These are phyloP conservation scores for Trypanosoma cruzi DNA, from an alignment of 208 protist genomes.

Conservation along the genomic window DNA sequence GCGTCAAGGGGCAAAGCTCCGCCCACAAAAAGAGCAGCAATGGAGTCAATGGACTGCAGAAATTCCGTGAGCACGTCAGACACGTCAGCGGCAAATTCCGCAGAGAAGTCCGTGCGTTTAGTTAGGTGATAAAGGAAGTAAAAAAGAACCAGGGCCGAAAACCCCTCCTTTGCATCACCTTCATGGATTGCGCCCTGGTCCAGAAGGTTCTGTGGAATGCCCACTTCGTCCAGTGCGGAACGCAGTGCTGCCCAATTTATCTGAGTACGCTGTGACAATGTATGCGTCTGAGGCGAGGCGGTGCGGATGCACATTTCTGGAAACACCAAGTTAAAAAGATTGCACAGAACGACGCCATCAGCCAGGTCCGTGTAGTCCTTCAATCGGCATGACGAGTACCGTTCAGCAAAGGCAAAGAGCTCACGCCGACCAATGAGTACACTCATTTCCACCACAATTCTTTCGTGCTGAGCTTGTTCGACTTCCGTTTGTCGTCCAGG, in stretches of 20 bases:
- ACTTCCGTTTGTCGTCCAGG: not conserved
- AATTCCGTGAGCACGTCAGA: slow-evolving; percentile 50
- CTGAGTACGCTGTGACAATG: slow-evolving; percentile 47
- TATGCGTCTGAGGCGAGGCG: slow-evolving; percentile 60
- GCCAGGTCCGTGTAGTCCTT: slow-evolving; percentile 59
- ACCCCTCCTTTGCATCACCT: slow-evolving; percentile 51
- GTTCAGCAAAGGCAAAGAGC: slow-evolving; percentile 84
- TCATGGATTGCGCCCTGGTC: slow-evolving; percentile 36
- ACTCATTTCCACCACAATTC: slow-evolving; percentile 11
- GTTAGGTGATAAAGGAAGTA: slow-evolving; percentile 79
- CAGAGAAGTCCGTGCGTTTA: slow-evolving; percentile 72
- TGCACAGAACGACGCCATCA: slow-evolving; percentile 63
- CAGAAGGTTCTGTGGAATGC: slow-evolving; percentile 57
- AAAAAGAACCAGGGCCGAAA: slow-evolving; percentile 76
- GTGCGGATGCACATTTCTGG: slow-evolving; percentile 47
- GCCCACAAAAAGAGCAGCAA: slow-evolving; percentile 63
- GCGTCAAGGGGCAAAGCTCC: slow-evolving; percentile 47
- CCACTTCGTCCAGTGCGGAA: slow-evolving; percentile 41
- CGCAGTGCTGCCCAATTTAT: slow-evolving; percentile 65
- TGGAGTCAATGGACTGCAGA: slow-evolving; percentile 79
- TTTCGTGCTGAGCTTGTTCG: not conserved
- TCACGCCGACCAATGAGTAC: slow-evolving; percentile 73
- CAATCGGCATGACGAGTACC: slow-evolving; percentile 50
- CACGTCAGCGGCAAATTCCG: slow-evolving; percentile 81
- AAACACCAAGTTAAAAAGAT: slow-evolving; percentile 76